These are phyloP conservation scores for Paraphoma sp. DNA, from an alignment of 2,329 filamentous ascomycete genomes.

Conservation along the genomic window DNA sequence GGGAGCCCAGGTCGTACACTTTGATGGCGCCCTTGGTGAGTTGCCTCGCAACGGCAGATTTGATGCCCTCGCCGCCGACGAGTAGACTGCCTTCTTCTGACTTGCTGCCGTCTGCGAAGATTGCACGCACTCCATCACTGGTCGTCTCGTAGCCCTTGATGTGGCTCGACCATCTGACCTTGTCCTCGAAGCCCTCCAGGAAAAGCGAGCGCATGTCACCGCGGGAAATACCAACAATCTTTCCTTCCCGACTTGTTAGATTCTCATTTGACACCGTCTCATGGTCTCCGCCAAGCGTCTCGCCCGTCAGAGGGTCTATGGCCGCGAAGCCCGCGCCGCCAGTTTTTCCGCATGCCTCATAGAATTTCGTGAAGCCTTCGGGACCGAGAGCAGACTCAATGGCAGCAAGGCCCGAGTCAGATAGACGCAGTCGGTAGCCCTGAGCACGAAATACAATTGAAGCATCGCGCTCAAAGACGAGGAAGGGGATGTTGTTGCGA, in stretches of 20 bases:
- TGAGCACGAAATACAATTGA: constrained; percentile 64
- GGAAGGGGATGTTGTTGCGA: constrained; percentile 39
- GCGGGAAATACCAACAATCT: constrained; percentile 67
- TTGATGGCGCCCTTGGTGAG: constrained; percentile 64
- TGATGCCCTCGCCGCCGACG: constrained; percentile 68
- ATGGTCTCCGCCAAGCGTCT: constrained; percentile 40
- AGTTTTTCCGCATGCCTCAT: constrained; percentile 66
- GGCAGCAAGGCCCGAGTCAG: constrained; percentile 63
- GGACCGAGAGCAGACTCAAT: constrained; percentile 65
- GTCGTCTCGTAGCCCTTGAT: constrained; percentile 67
- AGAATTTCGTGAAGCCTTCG: constrained; percentile 61
- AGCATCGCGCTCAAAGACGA: constrained; percentile 51
- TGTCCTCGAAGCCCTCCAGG: constrained; percentile 61
- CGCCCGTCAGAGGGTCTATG: constrained; percentile 62
- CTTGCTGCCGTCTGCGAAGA: constrained; percentile 67
- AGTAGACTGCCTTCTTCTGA: constrained; percentile 66
- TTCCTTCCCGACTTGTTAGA: constrained; percentile 61
- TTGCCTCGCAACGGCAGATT: constrained; percentile 66
- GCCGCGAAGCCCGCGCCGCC: constrained; percentile 60
- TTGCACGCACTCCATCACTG: constrained; percentile 59
- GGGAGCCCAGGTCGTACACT: constrained; percentile 67
- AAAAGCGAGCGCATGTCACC: constrained; percentile 69
- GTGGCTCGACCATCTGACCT: constrained; percentile 62
- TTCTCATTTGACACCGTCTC: constrained; percentile 24
- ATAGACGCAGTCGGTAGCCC: constrained; percentile 67